phyloP scores from a whole-genome alignment of 352 stramenopile species.

The Phytopythium vexans region DNA sequence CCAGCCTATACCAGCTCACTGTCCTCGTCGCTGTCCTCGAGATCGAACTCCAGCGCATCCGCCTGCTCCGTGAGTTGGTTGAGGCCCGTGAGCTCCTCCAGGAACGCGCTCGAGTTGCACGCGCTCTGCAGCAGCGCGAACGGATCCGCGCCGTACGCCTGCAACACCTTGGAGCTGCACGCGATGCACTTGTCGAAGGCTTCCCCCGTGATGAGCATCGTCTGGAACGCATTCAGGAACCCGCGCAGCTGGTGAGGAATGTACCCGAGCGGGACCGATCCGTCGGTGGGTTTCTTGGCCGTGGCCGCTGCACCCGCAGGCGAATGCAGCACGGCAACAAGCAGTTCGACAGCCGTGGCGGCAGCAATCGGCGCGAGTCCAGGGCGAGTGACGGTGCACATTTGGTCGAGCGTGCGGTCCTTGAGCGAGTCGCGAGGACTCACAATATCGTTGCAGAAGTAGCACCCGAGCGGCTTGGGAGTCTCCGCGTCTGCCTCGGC shows the following conservation, averaged over 20 bases:
- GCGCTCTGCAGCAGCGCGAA: slow-evolving; percentile 54
- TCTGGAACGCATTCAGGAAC: slow-evolving; percentile 91
- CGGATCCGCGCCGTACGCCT: slow-evolving; percentile 64
- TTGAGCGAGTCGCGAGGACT: slow-evolving; percentile 96
- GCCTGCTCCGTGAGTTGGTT: slow-evolving; percentile 53
- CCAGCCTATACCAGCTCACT: slow-evolving; percentile 38
- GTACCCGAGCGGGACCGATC: slow-evolving; percentile 63
- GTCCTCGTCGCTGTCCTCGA: slow-evolving; percentile 70
- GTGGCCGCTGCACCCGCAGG: slow-evolving; percentile 66
- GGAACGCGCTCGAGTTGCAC: slow-evolving; percentile 66
- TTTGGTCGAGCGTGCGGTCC: slow-evolving; percentile 98
- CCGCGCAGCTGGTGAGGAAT: slow-evolving; percentile 96
- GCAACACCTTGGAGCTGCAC: slow-evolving; percentile 89
- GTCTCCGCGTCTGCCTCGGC: slow-evolving; percentile 9
- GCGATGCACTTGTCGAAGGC: slow-evolving; percentile 96
- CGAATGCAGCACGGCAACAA: slow-evolving; percentile 95
- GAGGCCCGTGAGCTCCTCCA: slow-evolving; percentile 80
- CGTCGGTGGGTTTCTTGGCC: slow-evolving; percentile 55
- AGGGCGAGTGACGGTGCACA: slow-evolving; percentile 98
- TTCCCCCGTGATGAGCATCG: slow-evolving; percentile 79
- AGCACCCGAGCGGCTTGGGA: slow-evolving; percentile 87
- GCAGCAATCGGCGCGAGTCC: slow-evolving; percentile 92
- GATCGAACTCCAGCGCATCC: slow-evolving; percentile 58
- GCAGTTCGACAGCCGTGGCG: slow-evolving; percentile 94
- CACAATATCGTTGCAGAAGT: slow-evolving; percentile 99